Conservation (phyloP, 2,329 filamentous ascomycete genomes). For the Colletotrichum tamarilloi region DNA sequence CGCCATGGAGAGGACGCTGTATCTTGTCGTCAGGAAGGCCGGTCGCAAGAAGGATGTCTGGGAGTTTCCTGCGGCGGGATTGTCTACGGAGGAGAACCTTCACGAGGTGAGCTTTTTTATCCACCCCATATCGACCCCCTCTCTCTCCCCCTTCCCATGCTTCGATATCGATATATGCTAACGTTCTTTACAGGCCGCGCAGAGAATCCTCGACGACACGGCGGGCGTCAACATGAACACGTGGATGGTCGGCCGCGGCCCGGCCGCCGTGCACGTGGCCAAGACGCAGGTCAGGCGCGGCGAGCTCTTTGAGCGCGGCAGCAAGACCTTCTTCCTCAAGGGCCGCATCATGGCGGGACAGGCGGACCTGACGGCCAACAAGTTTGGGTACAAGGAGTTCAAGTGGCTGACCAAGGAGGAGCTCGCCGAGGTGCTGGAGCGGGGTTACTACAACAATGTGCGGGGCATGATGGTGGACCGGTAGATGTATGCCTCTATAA, state of each 20-base stretch:
- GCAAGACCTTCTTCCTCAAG: conserved; percentile 97
- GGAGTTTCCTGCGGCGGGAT: conserved; percentile 81
- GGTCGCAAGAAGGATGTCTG: conserved; percentile 71
- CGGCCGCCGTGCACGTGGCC: conserved; percentile 81
- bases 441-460: conserved; percentile 78
- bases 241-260: conserved; percentile 93
- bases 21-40: conserved; percentile 80
- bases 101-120: conserved; percentile 71
- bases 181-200: conserved; percentile 67
- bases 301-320: conserved; percentile 61
- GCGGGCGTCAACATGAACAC: conserved; percentile 98
- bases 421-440: conserved; percentile 73
- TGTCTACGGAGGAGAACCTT: conserved; percentile 79
- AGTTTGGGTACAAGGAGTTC: conserved; percentile 81
- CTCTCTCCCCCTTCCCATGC: too few relatives aligned
- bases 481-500: conserved; percentile 52
- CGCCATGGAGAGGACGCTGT: conserved; percentile 83
- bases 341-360: conserved; percentile 97
- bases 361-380: conserved; percentile 79
- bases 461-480: conserved; percentile 86
- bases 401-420: conserved; percentile 94
- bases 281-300: conserved; percentile 58
- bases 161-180: too few relatives aligned
- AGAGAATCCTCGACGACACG: conserved; percentile 79
- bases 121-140: too few relatives aligned